phyloP scores from a whole-genome alignment of 257 asterid species.

The Thymus quinquecostatus region DNA sequence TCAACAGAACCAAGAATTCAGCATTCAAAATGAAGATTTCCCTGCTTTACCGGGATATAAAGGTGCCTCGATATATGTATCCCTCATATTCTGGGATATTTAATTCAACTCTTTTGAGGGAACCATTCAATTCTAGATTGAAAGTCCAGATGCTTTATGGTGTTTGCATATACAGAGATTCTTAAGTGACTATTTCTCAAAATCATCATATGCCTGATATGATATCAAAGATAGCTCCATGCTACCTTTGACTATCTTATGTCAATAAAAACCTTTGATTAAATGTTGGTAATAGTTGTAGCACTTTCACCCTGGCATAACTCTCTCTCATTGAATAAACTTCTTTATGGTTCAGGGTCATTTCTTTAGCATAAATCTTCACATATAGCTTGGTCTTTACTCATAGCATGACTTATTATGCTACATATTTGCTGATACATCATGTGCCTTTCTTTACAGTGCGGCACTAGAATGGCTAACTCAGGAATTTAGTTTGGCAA shows the following conservation, averaged over 20 bases:
- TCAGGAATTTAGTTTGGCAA: conserved; percentile 1
- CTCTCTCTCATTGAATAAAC: neutral
- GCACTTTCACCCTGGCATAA: neutral
- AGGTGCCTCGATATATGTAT: conserved; percentile 53
- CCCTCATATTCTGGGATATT: conserved; percentile 14
- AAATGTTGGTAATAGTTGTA: neutral
- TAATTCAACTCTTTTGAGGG: conserved; percentile 11
- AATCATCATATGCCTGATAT: conserved; percentile 16
- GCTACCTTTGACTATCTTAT: conserved; percentile 5
- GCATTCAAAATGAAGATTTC: conserved; percentile 96
- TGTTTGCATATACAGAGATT: conserved; percentile 8
- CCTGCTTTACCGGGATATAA: conserved; percentile 93
- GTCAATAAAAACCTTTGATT: neutral
- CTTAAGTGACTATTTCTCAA: conserved; percentile 6
- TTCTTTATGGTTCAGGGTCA: neutral
- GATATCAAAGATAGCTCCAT: neutral
- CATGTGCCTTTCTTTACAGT: conserved; percentile 7
- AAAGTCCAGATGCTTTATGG: conserved; percentile 15
- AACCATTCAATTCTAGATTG: conserved; percentile 10
- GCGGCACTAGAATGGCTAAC: neutral
- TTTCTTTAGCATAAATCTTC: conserved; percentile 1
- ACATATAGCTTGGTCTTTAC: neutral
- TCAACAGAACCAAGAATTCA: conserved; percentile 93
- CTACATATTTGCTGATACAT: neutral
- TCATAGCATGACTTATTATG: neutral